Evolutionary conservation across 768 basidiomycete genomes (phyloP).

Genomic region (Naganishia vishniacii): DNA sequence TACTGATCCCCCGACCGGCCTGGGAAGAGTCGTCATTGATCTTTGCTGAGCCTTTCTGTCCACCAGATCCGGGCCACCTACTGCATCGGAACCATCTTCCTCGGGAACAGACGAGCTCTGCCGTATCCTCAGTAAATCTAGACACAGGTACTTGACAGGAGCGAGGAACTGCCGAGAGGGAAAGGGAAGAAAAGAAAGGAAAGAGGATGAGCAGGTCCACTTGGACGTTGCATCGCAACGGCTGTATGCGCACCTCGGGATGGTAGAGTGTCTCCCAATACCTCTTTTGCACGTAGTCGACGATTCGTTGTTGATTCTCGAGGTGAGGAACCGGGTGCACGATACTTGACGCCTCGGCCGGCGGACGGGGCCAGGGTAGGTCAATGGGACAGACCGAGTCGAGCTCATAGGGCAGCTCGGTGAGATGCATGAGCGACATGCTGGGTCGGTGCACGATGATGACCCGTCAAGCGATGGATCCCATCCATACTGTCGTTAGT

Average conservation of each 20-base stretch:
- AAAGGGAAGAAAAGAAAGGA: neutral
- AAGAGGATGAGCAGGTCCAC: neutral
- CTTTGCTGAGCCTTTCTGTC: too few species aligned
- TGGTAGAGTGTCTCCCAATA: conserved; percentile 21
- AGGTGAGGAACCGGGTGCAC: too few species aligned
- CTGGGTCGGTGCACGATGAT: too few species aligned
- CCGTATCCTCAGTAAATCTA: conserved; percentile 1
- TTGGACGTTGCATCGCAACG: neutral
- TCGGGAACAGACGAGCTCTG: too few species aligned
- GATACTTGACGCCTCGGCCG: too few species aligned
- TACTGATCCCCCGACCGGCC: too few species aligned
- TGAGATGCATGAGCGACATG: neutral
- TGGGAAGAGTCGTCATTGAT: too few species aligned
- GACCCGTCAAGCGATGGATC: too few species aligned
- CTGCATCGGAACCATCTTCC: too few species aligned
- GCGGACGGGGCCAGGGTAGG: neutral
- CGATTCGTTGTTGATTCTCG: neutral
- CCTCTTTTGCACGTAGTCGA: neutral
- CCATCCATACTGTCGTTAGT: too few species aligned
- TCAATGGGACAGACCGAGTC: conserved; percentile 1
- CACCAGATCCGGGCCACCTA: too few species aligned
- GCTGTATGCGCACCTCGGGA: conserved; percentile 6
- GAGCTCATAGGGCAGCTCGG: conserved; percentile 3
- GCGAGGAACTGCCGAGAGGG: conserved; percentile 10
- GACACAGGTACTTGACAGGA: neutral